These are phyloP conservation scores for Pterulicium gracile DNA, from an alignment of 1,284 basidiomycete species.

Conservation along the genomic window DNA sequence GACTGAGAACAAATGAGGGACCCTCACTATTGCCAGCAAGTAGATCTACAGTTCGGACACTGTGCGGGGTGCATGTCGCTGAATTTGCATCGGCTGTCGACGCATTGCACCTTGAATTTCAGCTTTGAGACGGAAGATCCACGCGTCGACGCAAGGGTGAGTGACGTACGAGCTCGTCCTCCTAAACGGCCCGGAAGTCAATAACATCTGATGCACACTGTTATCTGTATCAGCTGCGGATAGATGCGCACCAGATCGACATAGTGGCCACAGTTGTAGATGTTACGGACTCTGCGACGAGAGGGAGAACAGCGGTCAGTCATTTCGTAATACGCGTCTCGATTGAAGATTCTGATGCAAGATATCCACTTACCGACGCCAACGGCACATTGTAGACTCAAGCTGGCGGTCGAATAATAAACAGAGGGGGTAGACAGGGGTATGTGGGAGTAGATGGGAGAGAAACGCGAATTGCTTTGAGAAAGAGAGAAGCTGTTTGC, in stretches of 20 bases:
- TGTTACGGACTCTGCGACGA: constrained; percentile 47
- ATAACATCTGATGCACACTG: background rate
- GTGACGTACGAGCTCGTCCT: constrained; percentile 41
- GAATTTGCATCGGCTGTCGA: constrained; percentile 57
- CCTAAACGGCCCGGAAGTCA: constrained; percentile 24
- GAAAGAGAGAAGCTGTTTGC: background rate
- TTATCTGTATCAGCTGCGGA: background rate
- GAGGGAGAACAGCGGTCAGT: too few relatives aligned
- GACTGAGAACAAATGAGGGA: background rate
- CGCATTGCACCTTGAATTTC: constrained; percentile 38
- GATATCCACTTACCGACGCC: constrained; percentile 36
- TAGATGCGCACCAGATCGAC: constrained; percentile 36
- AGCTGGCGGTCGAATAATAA: constrained; percentile 12
- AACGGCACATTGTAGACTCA: constrained; percentile 37
- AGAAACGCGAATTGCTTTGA: background rate
- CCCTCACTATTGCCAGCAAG: constrained; percentile 73
- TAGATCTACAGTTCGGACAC: constrained; percentile 46
- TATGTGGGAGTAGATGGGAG: constrained; percentile 6
- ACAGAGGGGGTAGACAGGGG: constrained; percentile 10
- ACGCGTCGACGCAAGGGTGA: constrained; percentile 2
- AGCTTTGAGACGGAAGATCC: background rate
- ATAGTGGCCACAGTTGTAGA: constrained; percentile 47
- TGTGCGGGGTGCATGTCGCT: constrained; percentile 48
- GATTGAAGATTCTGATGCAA: too few relatives aligned
- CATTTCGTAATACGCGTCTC: too few relatives aligned